Base-by-base conservation (phyloP, 352 stramenopile genomes). In the Chrysophaeum taylorii region DNA sequence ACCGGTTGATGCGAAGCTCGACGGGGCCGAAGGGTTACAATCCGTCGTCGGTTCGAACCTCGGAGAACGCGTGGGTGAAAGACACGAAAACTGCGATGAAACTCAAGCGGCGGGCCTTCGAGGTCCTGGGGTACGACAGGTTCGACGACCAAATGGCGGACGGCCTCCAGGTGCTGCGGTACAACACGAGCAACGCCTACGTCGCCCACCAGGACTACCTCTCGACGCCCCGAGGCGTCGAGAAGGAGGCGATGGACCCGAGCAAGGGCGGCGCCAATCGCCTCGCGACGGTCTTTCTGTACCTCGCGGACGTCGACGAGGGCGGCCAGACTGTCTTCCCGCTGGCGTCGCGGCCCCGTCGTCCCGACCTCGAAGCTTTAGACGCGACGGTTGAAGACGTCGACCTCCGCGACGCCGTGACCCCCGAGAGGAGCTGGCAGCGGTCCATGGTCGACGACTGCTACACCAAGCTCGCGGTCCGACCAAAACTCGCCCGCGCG, bases 241-340 rank as follows among this genome's bases (percentile, higher is more conserved):
- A 36, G 72, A 81, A 9, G 15, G 31, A 67, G 25, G 25, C 12
- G 57, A 43, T 43, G 57, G 57, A 67, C 12, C 57, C 57, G 25
- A 75, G 42, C 21, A 70, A 70, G 48, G 35, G 78, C n/a, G 87
- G 87, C 31, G 84, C 80, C 2, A 97, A 98, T 83, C 86, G 94
- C 15, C 97, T 92, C 77, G 91, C 92, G 25, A 98, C 94, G 61
- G 78, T 98, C 4, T 97, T 98, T 75, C 83, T 96, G 66, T 98
- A 98, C 79, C 79, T 98, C 41, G 96, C 88, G 77, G 92, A 97
- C 76, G 86, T 98, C 64, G 88, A 87, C 64, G 91, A 96, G 71
- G 94, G 94, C 21, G 94, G 94, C 35, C 89, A 98, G 78, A 98
- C 94, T 0, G 90, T 98, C n/a, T 98, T 98, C 79, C n/a, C n/a